Percentiles rank a stretch among this genome's conserved stretches.
phyloP scores from a whole-genome alignment of 495 filamentous ascomycete species.

The Daldinia loculata region DNA sequence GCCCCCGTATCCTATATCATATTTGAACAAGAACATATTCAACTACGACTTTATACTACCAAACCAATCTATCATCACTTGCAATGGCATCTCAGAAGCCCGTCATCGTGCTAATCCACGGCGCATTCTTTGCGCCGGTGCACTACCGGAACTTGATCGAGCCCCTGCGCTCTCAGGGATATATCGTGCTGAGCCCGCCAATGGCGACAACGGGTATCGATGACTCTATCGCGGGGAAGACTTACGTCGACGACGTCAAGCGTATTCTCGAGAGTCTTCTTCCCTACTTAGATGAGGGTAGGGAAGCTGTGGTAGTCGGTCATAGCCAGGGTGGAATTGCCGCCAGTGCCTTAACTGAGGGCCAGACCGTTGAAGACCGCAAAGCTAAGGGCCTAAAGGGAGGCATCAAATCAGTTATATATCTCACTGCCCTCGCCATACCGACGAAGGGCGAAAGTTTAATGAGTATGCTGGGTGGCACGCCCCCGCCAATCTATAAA shows the following conservation, averaged over 20 bases:
- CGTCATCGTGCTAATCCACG: constrained; percentile 55
- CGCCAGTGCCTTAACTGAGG: constrained; percentile 40
- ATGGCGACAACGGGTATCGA: constrained; percentile 34
- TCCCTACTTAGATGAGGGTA: constrained; percentile 41
- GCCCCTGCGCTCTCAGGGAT: constrained; percentile 48
- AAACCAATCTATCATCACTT: neutral
- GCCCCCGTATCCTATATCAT: neutral
- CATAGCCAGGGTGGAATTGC: constrained; percentile 46
- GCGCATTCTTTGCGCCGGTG: constrained; percentile 56
- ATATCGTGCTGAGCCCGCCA: constrained; percentile 44
- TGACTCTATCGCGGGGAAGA: constrained; percentile 27
- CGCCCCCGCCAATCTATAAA: constrained; percentile 30
- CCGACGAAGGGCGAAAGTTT: constrained; percentile 25
- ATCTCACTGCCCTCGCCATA: constrained; percentile 43
- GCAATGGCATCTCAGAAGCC: constrained; percentile 44
- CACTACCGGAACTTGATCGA: constrained; percentile 51
- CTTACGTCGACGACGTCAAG: constrained; percentile 37
- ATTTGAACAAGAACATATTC: neutral
- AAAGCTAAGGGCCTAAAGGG: constrained; percentile 46
- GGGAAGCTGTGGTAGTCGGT: constrained; percentile 39
- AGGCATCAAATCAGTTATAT: constrained; percentile 50
- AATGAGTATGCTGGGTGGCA: constrained; percentile 20
- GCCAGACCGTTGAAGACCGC: constrained; percentile 43
- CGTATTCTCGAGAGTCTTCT: constrained; percentile 27
- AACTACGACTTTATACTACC: neutral